Percentiles rank a stretch among this genome's conserved stretches.
Evolutionary conservation across 495 filamentous ascomycete genomes (phyloP).

Genomic region (Aspergillus sclerotiicarbonarius): DNA sequence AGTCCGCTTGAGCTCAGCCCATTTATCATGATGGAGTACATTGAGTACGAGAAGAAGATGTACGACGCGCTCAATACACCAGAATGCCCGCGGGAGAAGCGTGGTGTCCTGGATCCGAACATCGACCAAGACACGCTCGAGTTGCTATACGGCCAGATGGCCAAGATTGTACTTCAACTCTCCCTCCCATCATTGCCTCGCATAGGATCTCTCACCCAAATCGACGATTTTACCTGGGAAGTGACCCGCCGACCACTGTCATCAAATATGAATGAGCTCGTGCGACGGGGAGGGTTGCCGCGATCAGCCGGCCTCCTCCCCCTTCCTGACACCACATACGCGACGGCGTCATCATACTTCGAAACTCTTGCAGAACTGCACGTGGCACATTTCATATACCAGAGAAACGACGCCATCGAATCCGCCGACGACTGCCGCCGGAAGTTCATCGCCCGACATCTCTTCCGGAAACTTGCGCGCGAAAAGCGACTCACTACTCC

Average conservation of each 20-base stretch:
- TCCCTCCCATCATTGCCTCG: conserved; percentile 22
- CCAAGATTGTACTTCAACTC: conserved; percentile 34
- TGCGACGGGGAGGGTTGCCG: conserved; percentile 26
- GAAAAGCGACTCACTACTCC: conserved; percentile 15
- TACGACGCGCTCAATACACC: conserved; percentile 29
- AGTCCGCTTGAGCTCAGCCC: conserved; percentile 21
- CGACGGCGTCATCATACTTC: conserved; percentile 33
- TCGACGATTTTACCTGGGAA: conserved; percentile 23
- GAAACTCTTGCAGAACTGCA: conserved; percentile 41
- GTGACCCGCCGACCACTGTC: conserved; percentile 21
- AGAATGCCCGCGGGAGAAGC: conserved; percentile 9
- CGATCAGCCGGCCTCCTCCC: conserved; percentile 34
- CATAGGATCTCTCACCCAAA: conserved; percentile 41
- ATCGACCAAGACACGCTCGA: conserved; percentile 28
- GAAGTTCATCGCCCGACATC: conserved; percentile 41
- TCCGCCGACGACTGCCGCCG: conserved; percentile 37
- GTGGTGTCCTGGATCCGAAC: conserved; percentile 28
- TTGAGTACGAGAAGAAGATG: conserved; percentile 32
- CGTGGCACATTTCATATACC: conserved; percentile 33
- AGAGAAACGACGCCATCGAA: conserved; percentile 37
- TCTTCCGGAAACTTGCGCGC: conserved; percentile 33
- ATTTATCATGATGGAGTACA: conserved; percentile 41
- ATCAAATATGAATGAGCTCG: conserved; percentile 31
- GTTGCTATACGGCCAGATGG: conserved; percentile 33
- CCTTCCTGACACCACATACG: conserved; percentile 29